Conservation (phyloP, 495 filamentous ascomycete species). For the Lasiosphaeris hirsuta region DNA sequence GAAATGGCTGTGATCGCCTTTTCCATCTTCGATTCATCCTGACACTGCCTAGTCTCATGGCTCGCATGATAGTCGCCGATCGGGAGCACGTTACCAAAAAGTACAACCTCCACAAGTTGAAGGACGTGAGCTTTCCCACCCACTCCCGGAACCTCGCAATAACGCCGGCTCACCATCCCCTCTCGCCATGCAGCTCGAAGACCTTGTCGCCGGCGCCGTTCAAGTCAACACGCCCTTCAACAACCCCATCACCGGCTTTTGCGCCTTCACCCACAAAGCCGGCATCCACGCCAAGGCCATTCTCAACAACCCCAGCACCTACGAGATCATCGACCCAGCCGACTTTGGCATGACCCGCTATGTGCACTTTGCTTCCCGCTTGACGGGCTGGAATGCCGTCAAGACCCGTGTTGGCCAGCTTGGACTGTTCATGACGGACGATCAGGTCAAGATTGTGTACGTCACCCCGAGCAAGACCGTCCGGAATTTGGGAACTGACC, state of each 20-base stretch:
- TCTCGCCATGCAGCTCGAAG: slow-evolving; percentile 54
- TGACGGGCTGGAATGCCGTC: slow-evolving; percentile 93
- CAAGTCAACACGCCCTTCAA: slow-evolving; percentile 77
- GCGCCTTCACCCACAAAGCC: slow-evolving; percentile 91
- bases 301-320: slow-evolving; percentile 82
- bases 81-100: slow-evolving; percentile 70
- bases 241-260: slow-evolving; percentile 84
- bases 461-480: neutral
- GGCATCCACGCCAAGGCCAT: slow-evolving; percentile 94
- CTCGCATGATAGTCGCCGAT: slow-evolving; percentile 71
- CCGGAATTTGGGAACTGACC: slow-evolving; percentile 42
- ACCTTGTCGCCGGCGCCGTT: slow-evolving; percentile 68
- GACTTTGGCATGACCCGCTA: slow-evolving; percentile 87
- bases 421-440: slow-evolving; percentile 80
- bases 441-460: slow-evolving; percentile 73
- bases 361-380: slow-evolving; percentile 80
- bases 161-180: neutral
- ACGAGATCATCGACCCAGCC: slow-evolving; percentile 85
- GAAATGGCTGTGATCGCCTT: too few relatives aligned
- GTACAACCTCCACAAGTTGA: slow-evolving; percentile 72
- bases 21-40: neutral
- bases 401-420: slow-evolving; percentile 86
- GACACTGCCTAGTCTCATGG: slow-evolving; percentile 63
- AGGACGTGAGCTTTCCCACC: slow-evolving; percentile 38
- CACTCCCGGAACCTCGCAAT: neutral